Percentiles rank a stretch among this genome's conserved stretches.
These are phyloP conservation scores for Calocybe cyanea DNA, from an alignment of 768 basidiomycete genomes.

Conservation along the genomic window DNA sequence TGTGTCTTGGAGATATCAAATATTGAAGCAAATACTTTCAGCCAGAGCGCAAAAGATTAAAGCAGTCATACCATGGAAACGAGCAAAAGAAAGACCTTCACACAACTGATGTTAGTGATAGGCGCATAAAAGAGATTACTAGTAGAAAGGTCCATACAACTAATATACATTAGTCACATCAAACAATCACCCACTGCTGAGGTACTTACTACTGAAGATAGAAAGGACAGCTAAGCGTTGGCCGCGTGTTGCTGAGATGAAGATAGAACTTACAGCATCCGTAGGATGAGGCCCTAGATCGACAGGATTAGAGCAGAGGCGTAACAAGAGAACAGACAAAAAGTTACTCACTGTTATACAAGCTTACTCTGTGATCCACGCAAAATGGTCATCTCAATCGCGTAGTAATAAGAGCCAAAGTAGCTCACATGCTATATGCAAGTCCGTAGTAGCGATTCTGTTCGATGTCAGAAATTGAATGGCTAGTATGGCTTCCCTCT, in stretches of 20 bases:
- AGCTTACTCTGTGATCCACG: slow-evolving; percentile 41
- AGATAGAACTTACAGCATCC: slow-evolving; percentile 23
- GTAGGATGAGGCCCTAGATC: slow-evolving; percentile 36
- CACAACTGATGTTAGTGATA: too few species aligned
- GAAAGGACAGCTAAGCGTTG: too few species aligned
- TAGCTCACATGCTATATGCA: slow-evolving; percentile 43
- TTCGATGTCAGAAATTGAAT: not conserved
- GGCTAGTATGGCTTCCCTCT: not conserved
- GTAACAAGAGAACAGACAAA: not conserved
- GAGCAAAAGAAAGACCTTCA: slow-evolving; percentile 59
- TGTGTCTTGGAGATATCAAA: too few species aligned
- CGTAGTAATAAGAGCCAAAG: not conserved
- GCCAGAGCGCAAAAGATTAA: too few species aligned
- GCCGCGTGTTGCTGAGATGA: too few species aligned
- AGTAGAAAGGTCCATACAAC: slow-evolving; percentile 15
- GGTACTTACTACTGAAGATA: slow-evolving; percentile 30
- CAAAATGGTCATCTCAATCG: not conserved
- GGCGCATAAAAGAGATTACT: slow-evolving; percentile 47
- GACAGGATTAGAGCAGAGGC: not conserved
- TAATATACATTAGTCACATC: slow-evolving; percentile 2
- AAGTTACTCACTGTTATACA: slow-evolving; percentile 36
- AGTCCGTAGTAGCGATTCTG: slow-evolving; percentile 61
- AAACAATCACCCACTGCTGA: not conserved
- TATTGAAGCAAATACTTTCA: slow-evolving; percentile 33
- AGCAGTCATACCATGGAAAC: slow-evolving; percentile 49